Conservation (phyloP, 2,329 filamentous ascomycete genomes). For the Sarocladium strictum region DNA sequence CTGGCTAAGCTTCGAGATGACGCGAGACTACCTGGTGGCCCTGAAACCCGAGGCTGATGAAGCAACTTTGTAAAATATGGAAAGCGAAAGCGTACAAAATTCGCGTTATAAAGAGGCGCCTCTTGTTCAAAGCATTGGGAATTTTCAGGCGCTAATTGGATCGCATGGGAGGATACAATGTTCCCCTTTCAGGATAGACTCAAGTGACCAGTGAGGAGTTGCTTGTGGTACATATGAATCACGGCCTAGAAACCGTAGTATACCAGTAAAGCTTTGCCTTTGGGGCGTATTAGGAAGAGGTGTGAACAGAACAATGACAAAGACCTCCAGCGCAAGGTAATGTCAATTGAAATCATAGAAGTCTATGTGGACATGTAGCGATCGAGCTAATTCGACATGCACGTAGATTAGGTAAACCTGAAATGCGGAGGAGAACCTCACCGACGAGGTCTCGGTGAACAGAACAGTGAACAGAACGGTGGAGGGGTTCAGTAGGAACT, state of each 20-base stretch:
- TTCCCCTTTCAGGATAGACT: not conserved
- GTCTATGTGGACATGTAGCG: too few species aligned
- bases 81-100: slow-evolving; percentile 3
- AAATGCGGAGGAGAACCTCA: too few species aligned
- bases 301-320: too few species aligned
- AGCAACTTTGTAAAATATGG: not conserved
- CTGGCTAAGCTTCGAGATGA: slow-evolving; percentile 96
- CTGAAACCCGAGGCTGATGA: slow-evolving; percentile 39
- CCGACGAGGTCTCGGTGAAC: not conserved
- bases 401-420: too few species aligned
- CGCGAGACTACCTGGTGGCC: slow-evolving; percentile 74
- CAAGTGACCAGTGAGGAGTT: not conserved
- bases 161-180: not conserved
- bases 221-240: not conserved
- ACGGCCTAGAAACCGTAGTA: not conserved
- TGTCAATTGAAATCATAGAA: not conserved
- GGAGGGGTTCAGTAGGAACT: not conserved
- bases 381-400: too few species aligned
- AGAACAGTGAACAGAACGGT: not conserved
- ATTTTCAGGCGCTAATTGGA: not conserved
- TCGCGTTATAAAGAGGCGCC: slow-evolving; percentile 5
- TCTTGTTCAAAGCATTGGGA: slow-evolving; percentile 2
- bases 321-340: not conserved
- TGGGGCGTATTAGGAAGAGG: too few species aligned
- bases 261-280: too few species aligned